A percentile compares a stretch with the other conserved stretches of the same genome.
Conservation (phyloP, 2,329 filamentous ascomycete genomes). For the Sclerotinia minor region DNA sequence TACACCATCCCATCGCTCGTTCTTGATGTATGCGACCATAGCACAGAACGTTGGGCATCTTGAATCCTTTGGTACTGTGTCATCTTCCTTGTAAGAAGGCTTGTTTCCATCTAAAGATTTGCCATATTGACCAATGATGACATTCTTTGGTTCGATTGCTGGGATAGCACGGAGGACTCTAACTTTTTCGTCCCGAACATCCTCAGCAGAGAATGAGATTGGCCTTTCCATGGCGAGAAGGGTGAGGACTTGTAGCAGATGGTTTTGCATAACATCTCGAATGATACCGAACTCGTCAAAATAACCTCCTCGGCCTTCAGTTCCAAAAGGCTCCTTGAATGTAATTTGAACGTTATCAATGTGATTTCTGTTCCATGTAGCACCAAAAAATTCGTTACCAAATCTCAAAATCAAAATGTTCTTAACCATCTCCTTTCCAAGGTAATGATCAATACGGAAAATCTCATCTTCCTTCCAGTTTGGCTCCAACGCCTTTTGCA, state of each 20-base stretch:
- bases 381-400: slow-evolving; percentile 97
- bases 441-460: slow-evolving; percentile 98
- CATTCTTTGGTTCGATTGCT: slow-evolving; percentile 96
- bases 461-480: slow-evolving; percentile 99
- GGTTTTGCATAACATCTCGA: slow-evolving; percentile 99
- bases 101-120: slow-evolving; percentile 95
- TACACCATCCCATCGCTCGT: slow-evolving; percentile 98
- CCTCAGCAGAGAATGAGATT: slow-evolving; percentile 96
- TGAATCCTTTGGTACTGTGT: slow-evolving; percentile 95
- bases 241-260: slow-evolving; percentile 93
- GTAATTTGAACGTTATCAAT: slow-evolving; percentile 99
- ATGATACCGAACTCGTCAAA: slow-evolving; percentile 99
- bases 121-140: slow-evolving; percentile 98
- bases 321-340: slow-evolving; percentile 99
- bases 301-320: slow-evolving; percentile 95
- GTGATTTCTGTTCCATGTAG: slow-evolving; percentile 98
- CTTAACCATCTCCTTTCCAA: slow-evolving; percentile 99
- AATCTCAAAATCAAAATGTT: slow-evolving; percentile 98
- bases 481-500: slow-evolving; percentile 91
- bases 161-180: slow-evolving; percentile 92
- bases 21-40: slow-evolving; percentile 97
- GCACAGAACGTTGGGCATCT: slow-evolving; percentile 98
- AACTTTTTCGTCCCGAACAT: slow-evolving; percentile 98
- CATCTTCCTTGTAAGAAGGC: slow-evolving; percentile 97
- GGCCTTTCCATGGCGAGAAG: slow-evolving; percentile 97